phyloP scores from a whole-genome alignment of 345 rosid genomes.

The Gossypium stocksii region DNA sequence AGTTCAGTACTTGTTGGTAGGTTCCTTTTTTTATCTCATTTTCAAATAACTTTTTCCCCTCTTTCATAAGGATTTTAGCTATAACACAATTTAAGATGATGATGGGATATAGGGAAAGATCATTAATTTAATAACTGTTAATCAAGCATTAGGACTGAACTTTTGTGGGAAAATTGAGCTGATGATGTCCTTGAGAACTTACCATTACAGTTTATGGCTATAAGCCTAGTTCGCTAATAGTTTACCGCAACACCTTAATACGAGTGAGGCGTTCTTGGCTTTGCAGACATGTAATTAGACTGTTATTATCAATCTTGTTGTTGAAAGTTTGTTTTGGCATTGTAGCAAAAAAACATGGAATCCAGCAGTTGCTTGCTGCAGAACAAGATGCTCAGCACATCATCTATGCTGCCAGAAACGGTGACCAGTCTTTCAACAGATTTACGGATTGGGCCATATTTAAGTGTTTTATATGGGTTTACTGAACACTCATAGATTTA shows the following conservation, averaged over 20 bases:
- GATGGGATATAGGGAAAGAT: neutral
- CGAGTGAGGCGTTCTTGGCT: neutral
- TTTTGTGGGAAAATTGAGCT: neutral
- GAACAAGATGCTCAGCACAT: slow-evolving; percentile 72
- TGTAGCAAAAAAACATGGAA: slow-evolving; percentile 48
- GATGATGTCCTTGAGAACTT: neutral
- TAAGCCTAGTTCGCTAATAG: neutral
- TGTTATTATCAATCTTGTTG: neutral
- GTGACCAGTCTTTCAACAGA: slow-evolving; percentile 17
- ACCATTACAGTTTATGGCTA: neutral
- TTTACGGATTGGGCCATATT: neutral
- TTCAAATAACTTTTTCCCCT: neutral
- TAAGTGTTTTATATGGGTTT: neutral
- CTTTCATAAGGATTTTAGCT: neutral
- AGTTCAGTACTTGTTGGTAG: neutral
- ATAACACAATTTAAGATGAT: neutral
- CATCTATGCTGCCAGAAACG: slow-evolving; percentile 44
- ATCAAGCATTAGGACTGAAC: neutral
- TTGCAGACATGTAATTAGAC: neutral
- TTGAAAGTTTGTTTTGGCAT: slow-evolving; percentile 9
- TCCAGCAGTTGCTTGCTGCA: slow-evolving; percentile 86
- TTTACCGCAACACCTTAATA: neutral
- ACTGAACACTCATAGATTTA: neutral
- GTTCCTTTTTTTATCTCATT: neutral
- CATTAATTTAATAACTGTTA: too few species aligned